Evolutionary conservation across 148 eudicot species (phyloP).

Genomic region (Hydrangea macrophylla): DNA sequence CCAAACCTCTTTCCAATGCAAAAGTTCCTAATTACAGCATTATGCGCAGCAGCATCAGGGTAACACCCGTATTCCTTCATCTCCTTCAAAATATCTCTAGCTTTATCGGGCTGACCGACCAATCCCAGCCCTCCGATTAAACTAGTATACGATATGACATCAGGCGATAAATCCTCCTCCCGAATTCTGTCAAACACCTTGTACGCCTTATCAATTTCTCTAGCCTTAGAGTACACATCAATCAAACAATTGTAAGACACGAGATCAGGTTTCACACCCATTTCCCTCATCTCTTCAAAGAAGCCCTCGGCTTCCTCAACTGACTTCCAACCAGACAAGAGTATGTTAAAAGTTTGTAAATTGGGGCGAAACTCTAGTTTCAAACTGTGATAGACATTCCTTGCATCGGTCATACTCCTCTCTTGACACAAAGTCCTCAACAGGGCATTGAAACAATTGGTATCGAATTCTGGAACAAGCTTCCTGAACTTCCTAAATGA

Average conservation of each 20-base stretch:
- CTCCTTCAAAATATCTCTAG: conserved; percentile 62
- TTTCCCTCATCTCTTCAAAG: conserved; percentile 67
- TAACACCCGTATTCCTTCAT: conserved; percentile 80
- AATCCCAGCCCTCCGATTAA: conserved; percentile 88
- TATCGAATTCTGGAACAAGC: conserved; percentile 48
- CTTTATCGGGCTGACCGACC: conserved; percentile 85
- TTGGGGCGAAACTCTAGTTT: conserved; percentile 61
- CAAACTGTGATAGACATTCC: conserved; percentile 69
- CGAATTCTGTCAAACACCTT: conserved; percentile 56
- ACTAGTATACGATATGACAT: conserved; percentile 81
- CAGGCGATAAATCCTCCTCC: conserved; percentile 50
- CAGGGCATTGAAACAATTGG: conserved; percentile 58
- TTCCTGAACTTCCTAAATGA: conserved; percentile 57
- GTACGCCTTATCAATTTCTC: conserved; percentile 61
- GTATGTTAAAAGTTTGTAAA: conserved; percentile 67
- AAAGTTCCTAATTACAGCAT: conserved; percentile 73
- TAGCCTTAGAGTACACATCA: conserved; percentile 74
- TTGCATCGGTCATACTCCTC: conserved; percentile 77
- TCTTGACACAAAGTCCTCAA: conserved; percentile 81
- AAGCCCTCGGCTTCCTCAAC: conserved; percentile 72
- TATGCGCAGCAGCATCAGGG: conserved; percentile 84
- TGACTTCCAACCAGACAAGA: conserved; percentile 86
- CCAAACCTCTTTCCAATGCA: conserved; percentile 79
- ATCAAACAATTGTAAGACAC: conserved; percentile 82
- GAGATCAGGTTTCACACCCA: conserved; percentile 76